phyloP scores from a whole-genome alignment of 768 basidiomycete species.

The Pisolithus marmoratus region DNA sequence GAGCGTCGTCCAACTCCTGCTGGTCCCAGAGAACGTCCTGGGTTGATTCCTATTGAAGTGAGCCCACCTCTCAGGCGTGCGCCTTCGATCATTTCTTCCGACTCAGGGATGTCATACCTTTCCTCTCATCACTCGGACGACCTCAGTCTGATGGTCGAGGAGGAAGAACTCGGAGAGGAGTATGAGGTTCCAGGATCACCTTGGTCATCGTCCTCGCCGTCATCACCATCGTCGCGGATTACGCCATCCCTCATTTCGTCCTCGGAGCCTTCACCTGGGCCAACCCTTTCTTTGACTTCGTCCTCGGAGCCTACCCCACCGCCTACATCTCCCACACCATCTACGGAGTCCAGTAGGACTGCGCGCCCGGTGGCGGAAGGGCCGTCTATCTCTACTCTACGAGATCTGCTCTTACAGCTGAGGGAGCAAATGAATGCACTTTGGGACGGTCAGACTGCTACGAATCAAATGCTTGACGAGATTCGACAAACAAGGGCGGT shows the following conservation, averaged over 20 bases:
- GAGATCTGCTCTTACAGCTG: constrained; percentile 51
- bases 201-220: constrained; percentile 31
- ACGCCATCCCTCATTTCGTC: constrained; percentile 31
- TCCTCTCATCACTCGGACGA: constrained; percentile 76
- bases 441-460: constrained; percentile 54
- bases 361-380: constrained; percentile 29
- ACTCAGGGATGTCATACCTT: constrained; percentile 37
- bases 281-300: constrained; percentile 34
- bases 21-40: constrained; percentile 20
- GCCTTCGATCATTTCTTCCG: constrained; percentile 35
- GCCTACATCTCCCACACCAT: constrained; percentile 33
- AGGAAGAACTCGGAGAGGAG: constrained; percentile 21
- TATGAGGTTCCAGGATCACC: constrained; percentile 28
- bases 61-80: constrained; percentile 40
- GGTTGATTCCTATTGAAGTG: constrained; percentile 29
- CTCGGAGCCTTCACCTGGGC: constrained; percentile 29
- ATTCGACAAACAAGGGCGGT: constrained; percentile 44
- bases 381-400: constrained; percentile 38
- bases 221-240: constrained; percentile 21
- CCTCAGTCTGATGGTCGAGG: constrained; percentile 35
- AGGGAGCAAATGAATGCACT: constrained; percentile 55
- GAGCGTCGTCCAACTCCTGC: constrained; percentile 23
- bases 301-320: constrained; percentile 30
- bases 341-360: constrained; percentile 33
- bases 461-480: constrained; percentile 58